phyloP scores from a whole-genome alignment of 2,329 filamentous ascomycete species.

The Rutstroemia sp. region DNA sequence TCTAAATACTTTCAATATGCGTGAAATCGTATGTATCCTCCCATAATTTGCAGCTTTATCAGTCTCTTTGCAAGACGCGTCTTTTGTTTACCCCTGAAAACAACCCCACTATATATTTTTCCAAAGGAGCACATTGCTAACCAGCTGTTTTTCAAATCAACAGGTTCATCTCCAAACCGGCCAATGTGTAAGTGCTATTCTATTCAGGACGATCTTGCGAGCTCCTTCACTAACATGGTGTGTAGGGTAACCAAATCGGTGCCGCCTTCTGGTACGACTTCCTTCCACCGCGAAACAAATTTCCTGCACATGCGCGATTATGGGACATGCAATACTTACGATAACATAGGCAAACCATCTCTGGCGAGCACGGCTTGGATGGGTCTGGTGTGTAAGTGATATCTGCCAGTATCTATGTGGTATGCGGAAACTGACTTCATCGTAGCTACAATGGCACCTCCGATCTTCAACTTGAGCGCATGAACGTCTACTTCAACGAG shows the following conservation, averaged over 20 bases:
- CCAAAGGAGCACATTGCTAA: conserved; percentile 45
- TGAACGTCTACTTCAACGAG: conserved; percentile 99
- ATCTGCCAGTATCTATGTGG: background rate
- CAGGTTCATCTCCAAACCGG: conserved; percentile 99
- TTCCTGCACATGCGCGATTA: conserved; percentile 26
- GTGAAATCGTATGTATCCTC: conserved; percentile 59
- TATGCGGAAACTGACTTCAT: conserved; percentile 22
- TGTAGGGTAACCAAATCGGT: conserved; percentile 99
- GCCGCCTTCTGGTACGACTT: conserved; percentile 88
- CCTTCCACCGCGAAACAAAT: conserved; percentile 14
- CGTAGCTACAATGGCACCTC: conserved; percentile 91
- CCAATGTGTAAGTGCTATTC: conserved; percentile 74
- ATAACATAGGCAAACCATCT: conserved; percentile 63
- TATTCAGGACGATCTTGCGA: conserved; percentile 3
- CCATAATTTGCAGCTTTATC: conserved; percentile 2
- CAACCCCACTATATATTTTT: conserved; percentile 30
- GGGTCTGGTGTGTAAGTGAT: conserved; percentile 82
- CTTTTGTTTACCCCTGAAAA: conserved; percentile 31
- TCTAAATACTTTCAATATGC: conserved; percentile 49
- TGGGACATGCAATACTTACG: conserved; percentile 33
- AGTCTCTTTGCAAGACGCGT: conserved; percentile 31
- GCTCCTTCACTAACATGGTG: conserved; percentile 19
- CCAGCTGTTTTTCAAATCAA: conserved; percentile 38
- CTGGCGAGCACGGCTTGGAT: conserved; percentile 92
- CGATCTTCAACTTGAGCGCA: conserved; percentile 98